Percentiles rank a stretch among this genome's conserved stretches.
phyloP scores from a whole-genome alignment of 164 flowering plant genomes.

The Platanus orientalis region DNA sequence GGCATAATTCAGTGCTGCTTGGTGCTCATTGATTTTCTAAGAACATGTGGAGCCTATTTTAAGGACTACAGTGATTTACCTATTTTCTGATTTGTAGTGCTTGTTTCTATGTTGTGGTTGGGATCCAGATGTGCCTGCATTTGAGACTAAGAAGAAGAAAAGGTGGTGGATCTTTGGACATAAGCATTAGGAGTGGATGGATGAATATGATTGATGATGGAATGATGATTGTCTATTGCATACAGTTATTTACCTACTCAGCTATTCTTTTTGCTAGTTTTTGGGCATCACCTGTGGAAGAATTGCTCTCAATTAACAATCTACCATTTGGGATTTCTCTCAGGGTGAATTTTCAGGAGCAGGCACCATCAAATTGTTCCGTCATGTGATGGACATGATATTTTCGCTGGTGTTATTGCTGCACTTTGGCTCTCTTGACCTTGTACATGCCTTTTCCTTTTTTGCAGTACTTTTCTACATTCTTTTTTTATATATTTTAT shows the following conservation, averaged over 20 bases:
- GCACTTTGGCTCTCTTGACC: slow-evolving; percentile 2
- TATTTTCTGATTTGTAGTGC: neutral
- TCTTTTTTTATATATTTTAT: neutral
- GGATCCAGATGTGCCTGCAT: slow-evolving; percentile 38
- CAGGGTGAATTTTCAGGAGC: slow-evolving; percentile 23
- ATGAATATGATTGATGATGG: slow-evolving; percentile 17
- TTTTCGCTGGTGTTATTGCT: neutral
- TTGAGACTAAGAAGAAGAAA: slow-evolving; percentile 53
- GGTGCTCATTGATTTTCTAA: no score
- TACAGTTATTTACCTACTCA: neutral
- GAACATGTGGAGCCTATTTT: neutral
- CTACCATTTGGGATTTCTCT: slow-evolving; percentile 9
- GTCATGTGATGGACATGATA: slow-evolving; percentile 11
- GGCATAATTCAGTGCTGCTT: no score
- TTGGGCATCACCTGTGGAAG: neutral
- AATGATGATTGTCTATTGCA: slow-evolving; percentile 2
- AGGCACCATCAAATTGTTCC: slow-evolving; percentile 3
- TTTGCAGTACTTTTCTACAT: neutral
- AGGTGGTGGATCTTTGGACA: slow-evolving; percentile 46
- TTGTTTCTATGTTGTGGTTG: slow-evolving; percentile 1
- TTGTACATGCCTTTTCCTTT: slow-evolving; percentile 7
- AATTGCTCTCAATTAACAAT: slow-evolving; percentile 3
- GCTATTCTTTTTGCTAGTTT: neutral
- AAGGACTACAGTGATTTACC: neutral
- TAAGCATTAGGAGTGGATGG: slow-evolving; percentile 28